A percentile compares a stretch with the other conserved stretches of the same genome.
phyloP scores from a whole-genome alignment of 805 yeast species.

The Yamadazyma laniorum region DNA sequence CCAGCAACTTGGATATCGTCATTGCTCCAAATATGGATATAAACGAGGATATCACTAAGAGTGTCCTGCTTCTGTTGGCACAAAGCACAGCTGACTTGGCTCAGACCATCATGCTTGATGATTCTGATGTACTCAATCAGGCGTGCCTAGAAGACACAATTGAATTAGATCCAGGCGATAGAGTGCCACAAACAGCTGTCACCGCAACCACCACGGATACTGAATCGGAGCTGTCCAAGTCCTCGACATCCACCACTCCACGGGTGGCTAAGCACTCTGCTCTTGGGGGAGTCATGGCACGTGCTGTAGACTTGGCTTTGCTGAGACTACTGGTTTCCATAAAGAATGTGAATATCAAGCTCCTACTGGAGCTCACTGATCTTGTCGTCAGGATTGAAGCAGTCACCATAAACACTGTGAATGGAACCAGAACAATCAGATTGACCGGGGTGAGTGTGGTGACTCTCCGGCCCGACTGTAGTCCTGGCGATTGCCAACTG shows the following conservation, averaged over 20 bases:
- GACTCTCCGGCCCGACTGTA: constrained; percentile 40
- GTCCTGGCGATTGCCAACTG: constrained; percentile 24
- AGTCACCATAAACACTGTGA: constrained; percentile 36
- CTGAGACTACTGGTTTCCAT: constrained; percentile 57
- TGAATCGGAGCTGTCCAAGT: neutral
- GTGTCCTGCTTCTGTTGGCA: constrained; percentile 53
- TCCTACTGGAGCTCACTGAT: constrained; percentile 47
- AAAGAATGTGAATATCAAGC: constrained; percentile 43
- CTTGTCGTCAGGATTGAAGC: constrained; percentile 30
- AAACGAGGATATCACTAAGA: constrained; percentile 20
- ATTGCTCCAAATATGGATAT: constrained; percentile 35
- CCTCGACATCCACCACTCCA: neutral
- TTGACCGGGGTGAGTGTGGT: constrained; percentile 40
- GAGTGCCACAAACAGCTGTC: constrained; percentile 78
- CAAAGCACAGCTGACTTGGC: constrained; percentile 78
- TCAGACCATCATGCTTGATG: constrained; percentile 37
- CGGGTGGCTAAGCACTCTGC: constrained; percentile 27
- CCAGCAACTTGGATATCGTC: constrained; percentile 50
- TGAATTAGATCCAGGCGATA: constrained; percentile 44
- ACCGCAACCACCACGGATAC: constrained; percentile 66
- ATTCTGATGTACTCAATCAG: neutral
- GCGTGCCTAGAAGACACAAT: neutral
- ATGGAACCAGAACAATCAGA: constrained; percentile 45
- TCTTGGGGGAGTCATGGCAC: constrained; percentile 51
- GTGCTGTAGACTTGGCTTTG: constrained; percentile 66